These are phyloP conservation scores for Spathaspora arborariae DNA, from an alignment of 805 yeast genomes.

Conservation along the genomic window DNA sequence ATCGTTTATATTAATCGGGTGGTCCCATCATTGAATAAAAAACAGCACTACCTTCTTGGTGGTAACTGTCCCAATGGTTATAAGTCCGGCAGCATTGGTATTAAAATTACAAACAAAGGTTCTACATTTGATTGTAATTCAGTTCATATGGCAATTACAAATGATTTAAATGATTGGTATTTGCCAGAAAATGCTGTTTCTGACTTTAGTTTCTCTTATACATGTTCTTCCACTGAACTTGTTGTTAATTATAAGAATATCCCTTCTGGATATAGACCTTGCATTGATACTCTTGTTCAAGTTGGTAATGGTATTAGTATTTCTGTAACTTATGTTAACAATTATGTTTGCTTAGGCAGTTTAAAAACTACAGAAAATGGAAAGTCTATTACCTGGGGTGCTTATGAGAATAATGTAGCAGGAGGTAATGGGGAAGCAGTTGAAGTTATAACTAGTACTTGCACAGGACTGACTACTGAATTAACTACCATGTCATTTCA, in stretches of 20 bases:
- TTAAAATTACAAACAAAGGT: neutral
- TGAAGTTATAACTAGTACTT: slow-evolving; percentile 15
- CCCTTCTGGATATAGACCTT: slow-evolving; percentile 24
- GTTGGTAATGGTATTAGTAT: neutral
- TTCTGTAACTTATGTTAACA: slow-evolving; percentile 6
- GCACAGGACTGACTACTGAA: slow-evolving; percentile 16
- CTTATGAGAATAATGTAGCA: slow-evolving; percentile 5
- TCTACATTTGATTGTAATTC: slow-evolving; percentile 15
- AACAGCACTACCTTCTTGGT: slow-evolving; percentile 12
- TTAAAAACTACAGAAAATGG: slow-evolving; percentile 10
- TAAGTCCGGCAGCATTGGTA: slow-evolving; percentile 18
- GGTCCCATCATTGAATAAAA: slow-evolving; percentile 12
- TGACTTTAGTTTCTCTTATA: slow-evolving; percentile 1
- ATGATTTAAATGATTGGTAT: slow-evolving; percentile 16
- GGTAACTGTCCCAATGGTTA: slow-evolving; percentile 19
- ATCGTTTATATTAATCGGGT: slow-evolving; percentile 3
- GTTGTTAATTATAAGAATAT: slow-evolving; percentile 12
- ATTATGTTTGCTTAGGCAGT: slow-evolving; percentile 9
- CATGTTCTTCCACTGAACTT: slow-evolving; percentile 10
- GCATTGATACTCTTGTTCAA: slow-evolving; percentile 8
- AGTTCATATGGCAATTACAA: slow-evolving; percentile 13
- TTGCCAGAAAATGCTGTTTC: slow-evolving; percentile 10
- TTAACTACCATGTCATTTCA: slow-evolving; percentile 17
- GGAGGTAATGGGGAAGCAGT: slow-evolving; percentile 13
- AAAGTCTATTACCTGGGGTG: slow-evolving; percentile 11